A percentile compares a stretch with the other conserved stretches of the same genome.
phyloP scores from a whole-genome alignment of 129 eudicot genomes.

The Heracleum sosnowskyi region DNA sequence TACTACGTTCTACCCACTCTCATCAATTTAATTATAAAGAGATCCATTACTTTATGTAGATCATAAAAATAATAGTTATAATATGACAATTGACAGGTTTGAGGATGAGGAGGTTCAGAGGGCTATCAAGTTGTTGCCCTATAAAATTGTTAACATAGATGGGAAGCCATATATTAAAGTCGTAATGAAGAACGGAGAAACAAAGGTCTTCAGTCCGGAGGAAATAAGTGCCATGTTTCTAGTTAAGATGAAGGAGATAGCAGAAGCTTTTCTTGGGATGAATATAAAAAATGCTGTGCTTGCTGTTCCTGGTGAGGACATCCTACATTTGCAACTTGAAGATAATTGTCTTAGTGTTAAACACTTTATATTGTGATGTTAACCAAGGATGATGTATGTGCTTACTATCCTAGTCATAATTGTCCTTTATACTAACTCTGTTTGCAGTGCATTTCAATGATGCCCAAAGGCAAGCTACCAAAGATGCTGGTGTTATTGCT shows the following conservation, averaged over 20 bases:
- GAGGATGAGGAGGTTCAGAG: slow-evolving; percentile 28
- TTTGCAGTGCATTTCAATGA: neutral
- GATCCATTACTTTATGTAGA: neutral
- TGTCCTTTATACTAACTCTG: neutral
- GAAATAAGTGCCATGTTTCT: too few species aligned
- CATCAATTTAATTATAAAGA: neutral
- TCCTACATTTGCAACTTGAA: neutral
- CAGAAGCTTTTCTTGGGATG: too few species aligned
- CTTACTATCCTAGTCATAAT: neutral
- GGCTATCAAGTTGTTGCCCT: too few species aligned
- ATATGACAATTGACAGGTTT: slow-evolving; percentile 23
- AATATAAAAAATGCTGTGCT: too few species aligned
- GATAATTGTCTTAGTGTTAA: neutral
- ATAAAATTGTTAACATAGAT: too few species aligned
- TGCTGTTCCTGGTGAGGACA: neutral
- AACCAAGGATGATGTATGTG: neutral
- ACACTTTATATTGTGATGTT: neutral
- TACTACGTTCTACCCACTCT: slow-evolving; percentile 9
- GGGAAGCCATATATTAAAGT: too few species aligned
- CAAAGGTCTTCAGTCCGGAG: too few species aligned
- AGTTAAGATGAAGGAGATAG: too few species aligned
- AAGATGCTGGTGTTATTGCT: neutral
- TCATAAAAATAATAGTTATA: neutral
- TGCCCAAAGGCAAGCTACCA: slow-evolving; percentile 1
- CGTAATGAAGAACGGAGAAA: too few species aligned